Evolutionary conservation across 2,329 filamentous ascomycete species (phyloP).

Genomic region (Neofusicoccum parvum): DNA sequence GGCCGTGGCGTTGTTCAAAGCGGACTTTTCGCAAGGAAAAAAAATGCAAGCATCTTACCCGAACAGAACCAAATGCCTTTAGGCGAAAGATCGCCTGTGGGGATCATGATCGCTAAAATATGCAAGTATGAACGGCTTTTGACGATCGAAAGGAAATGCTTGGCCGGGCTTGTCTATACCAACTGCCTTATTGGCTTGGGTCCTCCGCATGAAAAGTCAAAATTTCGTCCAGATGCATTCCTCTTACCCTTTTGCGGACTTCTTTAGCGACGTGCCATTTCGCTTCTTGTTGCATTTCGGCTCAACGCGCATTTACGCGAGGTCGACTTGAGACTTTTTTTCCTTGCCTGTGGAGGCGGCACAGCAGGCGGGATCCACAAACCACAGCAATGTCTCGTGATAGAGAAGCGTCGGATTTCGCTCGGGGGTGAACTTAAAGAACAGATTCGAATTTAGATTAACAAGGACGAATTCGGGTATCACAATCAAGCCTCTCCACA

Average conservation of each 20-base stretch:
- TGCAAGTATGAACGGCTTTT: not conserved
- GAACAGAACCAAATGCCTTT: not conserved
- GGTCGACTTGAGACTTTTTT: not conserved
- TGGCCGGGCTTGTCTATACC: not conserved
- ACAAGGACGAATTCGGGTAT: too few relatives aligned
- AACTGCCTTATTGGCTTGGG: not conserved
- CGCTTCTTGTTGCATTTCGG: constrained; percentile 6
- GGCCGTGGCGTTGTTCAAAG: not conserved
- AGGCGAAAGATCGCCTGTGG: constrained; percentile 10
- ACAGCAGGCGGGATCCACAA: not conserved
- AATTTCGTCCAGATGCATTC: not conserved
- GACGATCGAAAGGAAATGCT: not conserved
- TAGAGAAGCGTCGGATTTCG: not conserved
- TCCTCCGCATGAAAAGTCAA: not conserved
- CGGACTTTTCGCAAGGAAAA: not conserved
- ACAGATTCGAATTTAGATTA: too few relatives aligned
- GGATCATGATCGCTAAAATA: constrained; percentile 8
- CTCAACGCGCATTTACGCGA: not conserved
- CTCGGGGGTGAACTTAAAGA: too few relatives aligned
- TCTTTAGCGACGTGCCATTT: constrained; percentile 4
- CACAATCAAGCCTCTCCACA: too few relatives aligned
- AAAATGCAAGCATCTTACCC: not conserved
- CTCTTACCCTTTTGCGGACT: not conserved
- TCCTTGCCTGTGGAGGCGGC: not conserved
- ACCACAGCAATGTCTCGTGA: not conserved